A percentile compares a stretch with the other conserved stretches of the same genome.
Evolutionary conservation across 1,284 basidiomycete genomes (phyloP).

Genomic region (Cystobasidium slooffiae): DNA sequence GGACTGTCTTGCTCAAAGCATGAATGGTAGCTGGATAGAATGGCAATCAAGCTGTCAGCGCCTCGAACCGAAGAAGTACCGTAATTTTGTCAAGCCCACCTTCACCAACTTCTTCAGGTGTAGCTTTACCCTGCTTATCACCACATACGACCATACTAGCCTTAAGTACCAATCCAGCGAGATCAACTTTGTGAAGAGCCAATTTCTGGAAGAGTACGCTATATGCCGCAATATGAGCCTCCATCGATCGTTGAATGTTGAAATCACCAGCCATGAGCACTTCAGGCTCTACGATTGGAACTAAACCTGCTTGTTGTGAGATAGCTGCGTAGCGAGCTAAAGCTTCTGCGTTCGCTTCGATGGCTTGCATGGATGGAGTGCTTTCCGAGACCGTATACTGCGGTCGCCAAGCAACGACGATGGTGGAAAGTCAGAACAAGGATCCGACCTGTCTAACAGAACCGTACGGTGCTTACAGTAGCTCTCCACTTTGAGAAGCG

Average conservation of each 20-base stretch:
- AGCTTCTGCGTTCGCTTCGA: conserved; percentile 61
- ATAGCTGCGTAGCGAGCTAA: conserved; percentile 61
- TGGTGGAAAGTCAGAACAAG: conserved; percentile 50
- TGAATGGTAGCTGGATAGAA: conserved; percentile 59
- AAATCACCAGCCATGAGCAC: conserved; percentile 63
- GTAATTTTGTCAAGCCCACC: background rate
- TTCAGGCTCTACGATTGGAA: conserved; percentile 65
- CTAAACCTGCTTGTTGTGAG: conserved; percentile 62
- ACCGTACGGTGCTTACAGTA: conserved; percentile 50
- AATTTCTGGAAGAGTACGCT: conserved; percentile 61
- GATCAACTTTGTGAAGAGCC: conserved; percentile 37
- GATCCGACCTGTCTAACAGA: background rate
- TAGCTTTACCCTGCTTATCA: conserved; percentile 59
- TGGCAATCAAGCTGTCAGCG: background rate
- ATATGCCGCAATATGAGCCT: conserved; percentile 62
- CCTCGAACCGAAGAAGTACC: background rate
- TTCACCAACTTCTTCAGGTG: conserved; percentile 61
- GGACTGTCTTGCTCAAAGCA: conserved; percentile 61
- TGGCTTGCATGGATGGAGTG: conserved; percentile 59
- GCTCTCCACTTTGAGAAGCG: conserved; percentile 65
- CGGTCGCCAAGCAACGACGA: background rate
- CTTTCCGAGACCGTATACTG: conserved; percentile 58
- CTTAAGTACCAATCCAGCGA: conserved; percentile 59
- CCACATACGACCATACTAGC: conserved; percentile 64
- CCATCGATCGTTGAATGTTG: conserved; percentile 60